Evolutionary conservation across 1,139 yeast genomes (phyloP).

Genomic region (Spathaspora jeffriesii): DNA sequence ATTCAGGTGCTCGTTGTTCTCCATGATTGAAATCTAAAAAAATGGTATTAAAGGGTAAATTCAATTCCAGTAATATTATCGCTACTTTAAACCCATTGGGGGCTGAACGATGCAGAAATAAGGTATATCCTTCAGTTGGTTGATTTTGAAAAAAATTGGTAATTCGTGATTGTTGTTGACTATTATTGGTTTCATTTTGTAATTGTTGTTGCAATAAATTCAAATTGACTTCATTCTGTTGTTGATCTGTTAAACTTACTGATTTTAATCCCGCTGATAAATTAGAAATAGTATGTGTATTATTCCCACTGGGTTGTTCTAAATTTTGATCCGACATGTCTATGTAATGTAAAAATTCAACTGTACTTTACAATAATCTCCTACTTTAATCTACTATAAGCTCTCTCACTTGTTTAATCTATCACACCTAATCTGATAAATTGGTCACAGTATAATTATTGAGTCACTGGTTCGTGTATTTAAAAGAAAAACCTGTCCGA

Average conservation of each 20-base stretch:
- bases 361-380: no score
- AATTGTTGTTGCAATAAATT: constrained; percentile 43
- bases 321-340: constrained; percentile 10
- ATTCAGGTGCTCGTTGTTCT: constrained; percentile 93
- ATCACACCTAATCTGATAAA: no score
- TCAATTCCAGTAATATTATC: constrained; percentile 81
- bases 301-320: constrained; percentile 9
- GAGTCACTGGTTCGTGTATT: no score
- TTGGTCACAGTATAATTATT: no score
- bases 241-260: constrained; percentile 42
- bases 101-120: constrained; percentile 89
- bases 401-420: no score
- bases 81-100: constrained; percentile 98
- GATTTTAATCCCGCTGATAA: constrained; percentile 53
- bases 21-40: constrained; percentile 87
- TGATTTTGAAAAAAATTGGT: constrained; percentile 75
- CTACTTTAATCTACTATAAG: no score
- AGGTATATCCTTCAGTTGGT: constrained; percentile 82
- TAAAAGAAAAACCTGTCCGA: no score
- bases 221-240: constrained; percentile 41
- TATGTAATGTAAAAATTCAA: no score
- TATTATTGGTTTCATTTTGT: constrained; percentile 34
- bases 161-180: constrained; percentile 54
- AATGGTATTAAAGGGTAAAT: constrained; percentile 77
- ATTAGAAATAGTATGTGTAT: constrained; percentile 35